Conservation (phyloP, 352 stramenopile species). For the Pythium rishiriense region DNA sequence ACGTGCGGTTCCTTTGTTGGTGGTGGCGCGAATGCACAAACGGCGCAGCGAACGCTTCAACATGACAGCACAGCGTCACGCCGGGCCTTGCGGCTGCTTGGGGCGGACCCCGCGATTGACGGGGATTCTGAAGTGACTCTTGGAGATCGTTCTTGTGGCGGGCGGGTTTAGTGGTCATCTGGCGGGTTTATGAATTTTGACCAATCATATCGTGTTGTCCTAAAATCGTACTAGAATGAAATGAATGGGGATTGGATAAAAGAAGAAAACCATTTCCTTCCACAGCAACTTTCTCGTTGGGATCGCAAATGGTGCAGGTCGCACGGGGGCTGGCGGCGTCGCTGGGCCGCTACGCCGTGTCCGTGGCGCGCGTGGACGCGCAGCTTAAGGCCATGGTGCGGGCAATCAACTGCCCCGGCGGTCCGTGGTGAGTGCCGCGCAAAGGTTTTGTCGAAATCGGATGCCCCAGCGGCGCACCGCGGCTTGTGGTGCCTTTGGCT, state of each 20-base stretch:
- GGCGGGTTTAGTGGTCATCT: not conserved
- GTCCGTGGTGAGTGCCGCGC: constrained; percentile 45
- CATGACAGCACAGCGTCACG: constrained; percentile 27
- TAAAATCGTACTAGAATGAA: not conserved
- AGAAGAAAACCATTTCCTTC: not conserved
- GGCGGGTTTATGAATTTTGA: not conserved
- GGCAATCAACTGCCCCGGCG: constrained; percentile 54
- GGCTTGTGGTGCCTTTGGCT: too few relatives aligned
- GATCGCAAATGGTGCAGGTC: constrained; percentile 55
- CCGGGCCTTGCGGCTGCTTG: constrained; percentile 11
- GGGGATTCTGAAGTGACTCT: constrained; percentile 30
- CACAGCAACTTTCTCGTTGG: constrained; percentile 9
- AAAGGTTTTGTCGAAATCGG: not conserved
- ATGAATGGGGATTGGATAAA: not conserved
- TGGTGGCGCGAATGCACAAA: constrained; percentile 28
- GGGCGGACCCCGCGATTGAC: constrained; percentile 1
- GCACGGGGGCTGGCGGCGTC: constrained; percentile 47
- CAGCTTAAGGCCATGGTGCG: constrained; percentile 76
- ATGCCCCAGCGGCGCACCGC: too few relatives aligned
- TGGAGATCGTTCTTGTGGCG: constrained; percentile 31
- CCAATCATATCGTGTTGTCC: not conserved
- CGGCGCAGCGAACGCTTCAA: constrained; percentile 11
- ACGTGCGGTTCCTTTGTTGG: constrained; percentile 10
- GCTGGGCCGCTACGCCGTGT: constrained; percentile 39
- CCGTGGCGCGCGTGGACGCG: constrained; percentile 46